These are phyloP conservation scores for Amesomyces nigricolor DNA, from an alignment of 2,329 filamentous ascomycete genomes.

Conservation along the genomic window DNA sequence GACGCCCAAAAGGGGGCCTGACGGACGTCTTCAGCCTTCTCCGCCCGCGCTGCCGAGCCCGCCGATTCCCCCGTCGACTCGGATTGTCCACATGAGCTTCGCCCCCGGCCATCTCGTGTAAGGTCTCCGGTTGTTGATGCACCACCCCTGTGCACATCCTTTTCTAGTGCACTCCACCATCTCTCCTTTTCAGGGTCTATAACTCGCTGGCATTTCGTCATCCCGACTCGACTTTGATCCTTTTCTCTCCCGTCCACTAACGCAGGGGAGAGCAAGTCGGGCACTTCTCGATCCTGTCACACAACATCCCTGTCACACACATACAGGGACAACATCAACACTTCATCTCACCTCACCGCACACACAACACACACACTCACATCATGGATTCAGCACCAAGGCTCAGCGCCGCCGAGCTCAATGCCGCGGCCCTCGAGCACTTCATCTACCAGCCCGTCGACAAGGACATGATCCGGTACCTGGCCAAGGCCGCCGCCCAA, in stretches of 20 bases:
- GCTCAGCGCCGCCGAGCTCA: conserved; percentile 51
- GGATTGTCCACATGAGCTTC: conserved; percentile 26
- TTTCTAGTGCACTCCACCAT: not conserved
- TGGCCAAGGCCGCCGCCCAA: conserved; percentile 66
- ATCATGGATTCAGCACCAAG: conserved; percentile 43
- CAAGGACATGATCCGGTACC: conserved; percentile 70
- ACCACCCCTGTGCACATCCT: conserved; percentile 15
- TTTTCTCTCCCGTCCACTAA: conserved; percentile 7
- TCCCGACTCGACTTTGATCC: conserved; percentile 5
- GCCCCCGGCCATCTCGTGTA: conserved; percentile 27
- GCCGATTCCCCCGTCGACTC: conserved; percentile 19
- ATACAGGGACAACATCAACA: not conserved
- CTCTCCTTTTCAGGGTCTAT: conserved; percentile 4
- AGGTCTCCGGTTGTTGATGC: conserved; percentile 15
- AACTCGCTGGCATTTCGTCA: conserved; percentile 15
- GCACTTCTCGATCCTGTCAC: conserved; percentile 14
- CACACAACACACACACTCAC: conserved; percentile 24
- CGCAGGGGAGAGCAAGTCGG: conserved; percentile 16
- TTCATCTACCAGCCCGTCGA: conserved; percentile 75
- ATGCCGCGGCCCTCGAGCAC: conserved; percentile 69
- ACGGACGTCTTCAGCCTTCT: conserved; percentile 23
- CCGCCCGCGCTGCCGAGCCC: conserved; percentile 20
- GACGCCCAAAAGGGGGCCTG: conserved; percentile 23
- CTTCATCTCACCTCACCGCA: not conserved
- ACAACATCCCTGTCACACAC: not conserved